Evolutionary conservation across 208 protist genomes (phyloP).

Genomic region (Crithidia mellificae): DNA sequence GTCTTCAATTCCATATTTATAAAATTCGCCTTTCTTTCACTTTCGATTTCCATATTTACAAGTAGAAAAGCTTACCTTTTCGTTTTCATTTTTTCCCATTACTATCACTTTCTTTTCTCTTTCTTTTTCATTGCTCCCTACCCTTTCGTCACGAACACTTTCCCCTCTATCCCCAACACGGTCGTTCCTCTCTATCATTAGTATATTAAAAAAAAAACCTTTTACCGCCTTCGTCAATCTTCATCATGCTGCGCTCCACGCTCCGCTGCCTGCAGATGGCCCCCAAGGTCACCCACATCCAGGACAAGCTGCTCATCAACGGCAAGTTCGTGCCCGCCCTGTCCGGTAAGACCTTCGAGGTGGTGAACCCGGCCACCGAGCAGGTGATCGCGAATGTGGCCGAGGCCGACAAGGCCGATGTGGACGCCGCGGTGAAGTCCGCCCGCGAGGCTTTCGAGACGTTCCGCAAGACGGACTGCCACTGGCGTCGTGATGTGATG

Average conservation of each 20-base stretch:
- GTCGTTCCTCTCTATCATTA: too few relatives aligned
- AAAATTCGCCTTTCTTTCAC: too few relatives aligned
- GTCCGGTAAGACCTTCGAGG: constrained; percentile 73
- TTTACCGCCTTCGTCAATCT: too few relatives aligned
- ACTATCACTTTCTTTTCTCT: too few relatives aligned
- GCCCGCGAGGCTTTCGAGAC: constrained; percentile 63
- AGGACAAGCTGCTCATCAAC: constrained; percentile 88
- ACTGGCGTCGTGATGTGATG: constrained; percentile 61
- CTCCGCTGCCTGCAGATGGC: constrained; percentile 25
- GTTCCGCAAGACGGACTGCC: constrained; percentile 51
- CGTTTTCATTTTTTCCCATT: too few relatives aligned
- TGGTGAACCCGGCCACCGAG: constrained; percentile 79
- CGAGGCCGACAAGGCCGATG: constrained; percentile 75
- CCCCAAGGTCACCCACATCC: constrained; percentile 46
- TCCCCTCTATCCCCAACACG: too few relatives aligned
- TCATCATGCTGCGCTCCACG: constrained; percentile 31
- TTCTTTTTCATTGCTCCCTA: too few relatives aligned
- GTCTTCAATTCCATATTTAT: too few relatives aligned
- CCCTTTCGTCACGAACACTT: too few relatives aligned
- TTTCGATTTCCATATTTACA: too few relatives aligned
- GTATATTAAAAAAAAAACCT: too few relatives aligned
- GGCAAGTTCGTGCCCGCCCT: constrained; percentile 76
- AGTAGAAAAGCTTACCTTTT: too few relatives aligned
- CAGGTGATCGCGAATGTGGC: constrained; percentile 74
- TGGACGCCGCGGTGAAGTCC: constrained; percentile 83